Base-by-base conservation (phyloP, 1,284 basidiomycete genomes). In the Pseudozyma hubeiensis region DNA sequence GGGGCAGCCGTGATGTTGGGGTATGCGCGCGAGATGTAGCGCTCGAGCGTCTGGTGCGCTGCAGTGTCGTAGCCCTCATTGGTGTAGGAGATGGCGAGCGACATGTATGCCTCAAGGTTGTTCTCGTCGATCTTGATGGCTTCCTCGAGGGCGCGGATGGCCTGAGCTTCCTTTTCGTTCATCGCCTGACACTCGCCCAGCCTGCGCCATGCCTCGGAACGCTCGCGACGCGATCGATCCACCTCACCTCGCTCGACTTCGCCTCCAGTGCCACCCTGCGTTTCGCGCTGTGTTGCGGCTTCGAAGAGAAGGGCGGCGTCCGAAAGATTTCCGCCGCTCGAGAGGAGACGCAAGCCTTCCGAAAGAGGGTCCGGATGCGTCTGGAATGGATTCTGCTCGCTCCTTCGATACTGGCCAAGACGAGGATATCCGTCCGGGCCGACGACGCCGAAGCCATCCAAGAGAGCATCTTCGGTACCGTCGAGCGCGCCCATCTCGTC, bases 151-250 rank as follows among this genome's bases (percentile, higher is more conserved):
- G 88, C 88, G 10, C 86, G 81, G 55, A 89, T 86, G 5, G 88
- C 88, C 69, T 86, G 86, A 16, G 86, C 85, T 80, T 89, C 88
- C 72, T 87, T 87, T 75, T 99, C 97, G 81, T 99, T 95, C 91
- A 98, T 97, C 49, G 93, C 95, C 76, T 95, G 90, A 0, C 92
- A 92, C 85, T 97, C 93, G 9, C 97, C 97, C 0, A 99, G 87
- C 29, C 96, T 86, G 34, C 95, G 90, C 97, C 97, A 99, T 0
- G 94, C 90, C 82, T 96, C 94, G 59, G 91, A 93, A 10, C 85
- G 59, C 65, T 79, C 77, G 59, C 81, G 56, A 79, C 80, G 50
- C 29, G 66, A 69, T 37, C 74, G 63, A 44, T 80, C 68, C 11
- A 75, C 81, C 55, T 81, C 85, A 79, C 91, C 91, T 8, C 90